Percentiles rank a stretch among this genome's conserved stretches.
These are phyloP conservation scores for Colletotrichum simmondsii DNA, from an alignment of 2,329 filamentous ascomycete genomes.

Conservation along the genomic window DNA sequence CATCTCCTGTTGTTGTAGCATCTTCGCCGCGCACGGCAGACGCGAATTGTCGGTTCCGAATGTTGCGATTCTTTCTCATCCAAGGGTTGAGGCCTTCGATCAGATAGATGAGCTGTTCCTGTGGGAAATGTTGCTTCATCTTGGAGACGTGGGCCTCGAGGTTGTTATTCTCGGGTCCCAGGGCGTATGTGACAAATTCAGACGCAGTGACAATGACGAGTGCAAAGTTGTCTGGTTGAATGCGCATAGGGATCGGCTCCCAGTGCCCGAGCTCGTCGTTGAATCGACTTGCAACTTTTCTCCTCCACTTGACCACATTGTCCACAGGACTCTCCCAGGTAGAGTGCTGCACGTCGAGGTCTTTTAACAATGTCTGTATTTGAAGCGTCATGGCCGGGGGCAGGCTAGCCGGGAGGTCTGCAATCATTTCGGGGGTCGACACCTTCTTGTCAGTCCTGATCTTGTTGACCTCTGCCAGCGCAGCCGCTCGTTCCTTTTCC, in stretches of 20 bases:
- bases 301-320: slow-evolving; percentile 73
- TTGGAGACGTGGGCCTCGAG: slow-evolving; percentile 69
- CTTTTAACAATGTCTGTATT: slow-evolving; percentile 60
- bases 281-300: slow-evolving; percentile 73
- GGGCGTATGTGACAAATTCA: slow-evolving; percentile 72
- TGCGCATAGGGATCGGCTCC: slow-evolving; percentile 67
- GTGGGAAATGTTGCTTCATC: slow-evolving; percentile 64
- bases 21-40: slow-evolving; percentile 67
- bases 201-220: slow-evolving; percentile 71
- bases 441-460: slow-evolving; percentile 78
- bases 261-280: slow-evolving; percentile 71
- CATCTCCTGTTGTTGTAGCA: slow-evolving; percentile 1
- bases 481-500: slow-evolving; percentile 73
- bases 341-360: slow-evolving; percentile 59
- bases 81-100: slow-evolving; percentile 76
- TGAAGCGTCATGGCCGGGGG: slow-evolving; percentile 57
- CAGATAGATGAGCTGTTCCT: slow-evolving; percentile 72
- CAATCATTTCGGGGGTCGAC: slow-evolving; percentile 81
- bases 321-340: slow-evolving; percentile 58
- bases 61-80: slow-evolving; percentile 75
- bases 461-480: slow-evolving; percentile 80
- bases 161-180: slow-evolving; percentile 56
- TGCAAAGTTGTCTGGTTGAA: slow-evolving; percentile 69
- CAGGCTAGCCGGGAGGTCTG: slow-evolving; percentile 72
- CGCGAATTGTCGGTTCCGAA: slow-evolving; percentile 75